Conservation (phyloP, 106 monocot species). For the Phalaenopsis aphrodite region DNA sequence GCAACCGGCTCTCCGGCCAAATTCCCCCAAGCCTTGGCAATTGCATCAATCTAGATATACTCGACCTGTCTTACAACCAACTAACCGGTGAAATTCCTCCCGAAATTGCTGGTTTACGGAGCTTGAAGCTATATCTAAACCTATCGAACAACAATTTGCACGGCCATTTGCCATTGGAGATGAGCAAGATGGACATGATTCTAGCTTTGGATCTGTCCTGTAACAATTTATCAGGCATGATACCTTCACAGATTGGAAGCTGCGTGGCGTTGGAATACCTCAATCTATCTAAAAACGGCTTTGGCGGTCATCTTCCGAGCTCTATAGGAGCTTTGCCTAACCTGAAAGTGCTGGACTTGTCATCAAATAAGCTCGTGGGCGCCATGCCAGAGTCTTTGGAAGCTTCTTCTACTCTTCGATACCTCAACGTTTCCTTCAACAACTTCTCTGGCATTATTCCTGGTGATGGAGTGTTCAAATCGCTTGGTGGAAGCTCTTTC, state of each 20-base stretch:
- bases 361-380: slow-evolving; percentile 45
- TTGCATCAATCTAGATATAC: slow-evolving; percentile 56
- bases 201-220: slow-evolving; percentile 60
- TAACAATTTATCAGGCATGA: slow-evolving; percentile 55
- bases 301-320: slow-evolving; percentile 40
- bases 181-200: slow-evolving; percentile 76
- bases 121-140: slow-evolving; percentile 55
- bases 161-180: slow-evolving; percentile 54
- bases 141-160: slow-evolving; percentile 56
- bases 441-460: slow-evolving; percentile 49
- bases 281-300: slow-evolving; percentile 63
- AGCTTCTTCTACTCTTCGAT: slow-evolving; percentile 33
- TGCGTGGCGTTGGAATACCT: slow-evolving; percentile 73
- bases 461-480: slow-evolving; percentile 26
- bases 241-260: slow-evolving; percentile 69
- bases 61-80: slow-evolving; percentile 74
- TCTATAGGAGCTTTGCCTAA: slow-evolving; percentile 47
- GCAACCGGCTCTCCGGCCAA: slow-evolving; percentile 51
- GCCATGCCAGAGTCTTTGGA: slow-evolving; percentile 46
- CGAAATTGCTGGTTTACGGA: slow-evolving; percentile 28
- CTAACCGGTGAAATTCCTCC: slow-evolving; percentile 55
- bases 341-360: slow-evolving; percentile 55
- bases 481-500: slow-evolving; percentile 29
- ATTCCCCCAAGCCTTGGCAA: slow-evolving; percentile 54
- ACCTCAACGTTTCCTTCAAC: slow-evolving; percentile 75